phyloP scores from a whole-genome alignment of 2,329 filamentous ascomycete species.

The Leptoxyphium fumago region DNA sequence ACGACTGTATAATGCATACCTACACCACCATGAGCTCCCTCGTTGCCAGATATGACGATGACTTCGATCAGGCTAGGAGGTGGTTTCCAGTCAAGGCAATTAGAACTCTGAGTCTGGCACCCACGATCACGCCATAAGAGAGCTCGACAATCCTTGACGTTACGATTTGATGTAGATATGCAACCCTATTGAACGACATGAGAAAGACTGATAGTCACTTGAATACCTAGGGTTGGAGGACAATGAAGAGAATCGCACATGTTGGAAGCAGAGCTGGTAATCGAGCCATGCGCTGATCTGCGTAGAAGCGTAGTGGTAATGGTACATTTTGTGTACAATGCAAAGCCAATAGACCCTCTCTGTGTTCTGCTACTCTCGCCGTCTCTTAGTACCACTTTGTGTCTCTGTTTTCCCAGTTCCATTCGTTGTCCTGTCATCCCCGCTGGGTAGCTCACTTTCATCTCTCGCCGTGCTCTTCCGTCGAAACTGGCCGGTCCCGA shows the following conservation, averaged over 20 bases:
- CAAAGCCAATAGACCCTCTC: too few relatives aligned
- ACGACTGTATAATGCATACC: constrained; percentile 34
- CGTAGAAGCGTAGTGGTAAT: too few relatives aligned
- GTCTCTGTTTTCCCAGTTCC: background rate
- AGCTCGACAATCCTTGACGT: too few relatives aligned
- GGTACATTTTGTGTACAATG: too few relatives aligned
- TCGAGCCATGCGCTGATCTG: too few relatives aligned
- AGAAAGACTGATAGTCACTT: too few relatives aligned
- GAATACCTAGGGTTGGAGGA: too few relatives aligned
- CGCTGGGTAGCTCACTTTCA: constrained; percentile 27
- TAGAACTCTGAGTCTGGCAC: constrained; percentile 25
- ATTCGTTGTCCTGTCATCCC: background rate
- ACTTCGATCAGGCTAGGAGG: constrained; percentile 7
- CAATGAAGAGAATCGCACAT: too few relatives aligned
- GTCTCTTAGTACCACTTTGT: background rate
- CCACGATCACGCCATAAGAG: constrained; percentile 3
- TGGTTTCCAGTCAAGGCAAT: constrained; percentile 23
- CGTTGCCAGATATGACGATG: constrained; percentile 9
- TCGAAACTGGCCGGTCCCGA: constrained; percentile 68
- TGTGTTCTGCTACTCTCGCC: background rate
- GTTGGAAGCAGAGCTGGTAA: too few relatives aligned
- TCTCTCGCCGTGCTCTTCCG: constrained; percentile 47
- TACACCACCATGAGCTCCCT: constrained; percentile 18
- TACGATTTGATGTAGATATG: too few relatives aligned
- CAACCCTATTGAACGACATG: too few relatives aligned